A percentile compares a stretch with the other conserved stretches of the same genome.
These are phyloP conservation scores for Hansenula sp. DNA, from an alignment of 1,139 yeast species.

Conservation along the genomic window DNA sequence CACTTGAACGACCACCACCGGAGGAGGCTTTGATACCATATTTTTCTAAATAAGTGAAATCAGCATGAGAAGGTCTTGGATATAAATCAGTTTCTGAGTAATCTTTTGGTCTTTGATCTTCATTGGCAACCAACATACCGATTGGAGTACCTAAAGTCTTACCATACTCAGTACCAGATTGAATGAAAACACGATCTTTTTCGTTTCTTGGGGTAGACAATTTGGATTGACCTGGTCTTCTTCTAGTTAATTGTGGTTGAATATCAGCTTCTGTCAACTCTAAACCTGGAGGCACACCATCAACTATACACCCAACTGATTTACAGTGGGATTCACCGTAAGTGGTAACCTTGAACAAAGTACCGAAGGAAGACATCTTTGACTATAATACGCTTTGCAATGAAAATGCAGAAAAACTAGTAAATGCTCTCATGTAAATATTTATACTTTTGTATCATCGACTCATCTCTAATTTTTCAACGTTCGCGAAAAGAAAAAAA, in stretches of 20 bases:
- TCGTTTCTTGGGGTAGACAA: slow-evolving; percentile 94
- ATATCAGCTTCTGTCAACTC: slow-evolving; percentile 79
- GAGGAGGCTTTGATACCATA: slow-evolving; percentile 91
- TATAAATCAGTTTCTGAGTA: slow-evolving; percentile 91
- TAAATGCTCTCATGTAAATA: background rate
- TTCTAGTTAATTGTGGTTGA: slow-evolving; percentile 92
- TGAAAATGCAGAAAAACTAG: no score
- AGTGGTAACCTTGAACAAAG: slow-evolving; percentile 73
- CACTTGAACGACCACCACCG: slow-evolving; percentile 97
- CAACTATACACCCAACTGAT: slow-evolving; percentile 98
- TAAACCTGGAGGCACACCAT: slow-evolving; percentile 97
- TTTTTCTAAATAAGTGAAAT: slow-evolving; percentile 85
- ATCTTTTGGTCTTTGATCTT: slow-evolving; percentile 96
- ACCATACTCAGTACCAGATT: slow-evolving; percentile 92
- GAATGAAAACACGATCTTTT: slow-evolving; percentile 88
- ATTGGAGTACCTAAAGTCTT: slow-evolving; percentile 92
- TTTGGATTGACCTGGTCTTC: slow-evolving; percentile 96
- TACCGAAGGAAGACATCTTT: slow-evolving; percentile 64
- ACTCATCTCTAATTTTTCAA: background rate
- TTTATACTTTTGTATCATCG: background rate
- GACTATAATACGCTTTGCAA: background rate
- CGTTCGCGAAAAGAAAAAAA: background rate
- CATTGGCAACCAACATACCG: slow-evolving; percentile 87
- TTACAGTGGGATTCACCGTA: slow-evolving; percentile 98
- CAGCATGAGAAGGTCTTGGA: slow-evolving; percentile 98